A percentile compares a stretch with the other conserved stretches of the same genome.
phyloP scores from a whole-genome alignment of 164 flowering plant genomes.

The Magnolia kwangsiensis region DNA sequence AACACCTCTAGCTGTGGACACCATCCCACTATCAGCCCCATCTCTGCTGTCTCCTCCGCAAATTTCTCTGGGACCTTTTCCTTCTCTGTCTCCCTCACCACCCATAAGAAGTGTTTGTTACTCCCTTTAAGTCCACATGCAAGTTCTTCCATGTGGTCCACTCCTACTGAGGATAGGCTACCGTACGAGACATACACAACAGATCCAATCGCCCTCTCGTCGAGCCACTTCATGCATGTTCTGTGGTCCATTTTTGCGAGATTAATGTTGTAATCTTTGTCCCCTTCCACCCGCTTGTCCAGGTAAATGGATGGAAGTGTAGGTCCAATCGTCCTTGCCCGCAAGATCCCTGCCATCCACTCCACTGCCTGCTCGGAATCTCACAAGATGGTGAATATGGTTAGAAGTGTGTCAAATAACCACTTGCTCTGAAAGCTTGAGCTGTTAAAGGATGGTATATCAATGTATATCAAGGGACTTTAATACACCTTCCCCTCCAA shows the following conservation, averaged over 20 bases:
- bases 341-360: constrained; percentile 11
- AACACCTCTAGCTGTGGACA: constrained; percentile 16
- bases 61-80: constrained; percentile 23
- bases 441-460: too few relatives aligned
- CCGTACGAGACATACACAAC: constrained; percentile 37
- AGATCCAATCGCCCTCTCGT: constrained; percentile 12
- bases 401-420: too few relatives aligned
- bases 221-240: constrained; percentile 30
- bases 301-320: constrained; percentile 33
- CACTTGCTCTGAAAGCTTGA: too few relatives aligned
- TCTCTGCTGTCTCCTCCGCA: constrained; percentile 7
- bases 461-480: too few relatives aligned
- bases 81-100: constrained; percentile 23
- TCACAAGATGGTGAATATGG: constrained; percentile 21
- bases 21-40: constrained; percentile 30
- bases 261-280: constrained; percentile 25
- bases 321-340: constrained; percentile 31
- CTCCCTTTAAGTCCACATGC: constrained; percentile 17
- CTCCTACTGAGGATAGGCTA: constrained; percentile 15
- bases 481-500: too few relatives aligned
- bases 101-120: constrained; percentile 30
- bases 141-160: constrained; percentile 30
- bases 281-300: constrained; percentile 19
- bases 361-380: constrained; percentile 37
- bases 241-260: constrained; percentile 12